Evolutionary conservation across 176 grass and related monocot species (phyloP), one percentile per base, ranked within the genome.

Genomic region (Secale cereale): DNA sequence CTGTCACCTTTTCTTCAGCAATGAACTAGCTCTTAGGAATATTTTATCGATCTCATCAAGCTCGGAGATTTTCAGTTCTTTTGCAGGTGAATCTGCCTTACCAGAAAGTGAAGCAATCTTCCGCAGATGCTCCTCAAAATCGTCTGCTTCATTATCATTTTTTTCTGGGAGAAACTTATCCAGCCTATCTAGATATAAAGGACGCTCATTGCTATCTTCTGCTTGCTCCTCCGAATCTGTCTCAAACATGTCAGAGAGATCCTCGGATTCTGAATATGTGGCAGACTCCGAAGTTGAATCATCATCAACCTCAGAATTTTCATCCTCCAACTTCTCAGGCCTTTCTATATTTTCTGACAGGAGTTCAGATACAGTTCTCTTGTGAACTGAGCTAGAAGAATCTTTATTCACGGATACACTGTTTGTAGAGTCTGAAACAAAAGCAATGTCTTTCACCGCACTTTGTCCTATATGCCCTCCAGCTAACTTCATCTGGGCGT

Each of bases 31-130:
- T 89, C 97, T 96, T 66, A 99, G 70, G 83, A 99, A 99, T 64
- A 99, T 99, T 84, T 90, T 95, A 77, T 99, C 91, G 23, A 99
- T 89, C 86, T 96, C 97, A 69, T 99, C 97, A 56, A 99, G 87
- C 72, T 99, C 88, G 1, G 86, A 90, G 8, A 96, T 78, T 84
- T 94, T 92, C 60, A 94, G 48, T 84, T 99, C 90, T 89, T 90
- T 96, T 60, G 83, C 86, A 41, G 81, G 82, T 27, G 91, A 88
- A 87, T 94, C 81, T 29, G 62, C 60, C 39, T 81, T 92, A 60
- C 88, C 89, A 52, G 92, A 91, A 77, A 93, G 80, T 35, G 91
- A 89, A 78, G 88, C 93, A 15, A 96, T 99, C 84, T 89, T 90
- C 31, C 88, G 68, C 25, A 99, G 84, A 88, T 99, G 97, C 88